Evolutionary conservation across 345 rosid species (phyloP).

Genomic region (Balakata baccata): DNA sequence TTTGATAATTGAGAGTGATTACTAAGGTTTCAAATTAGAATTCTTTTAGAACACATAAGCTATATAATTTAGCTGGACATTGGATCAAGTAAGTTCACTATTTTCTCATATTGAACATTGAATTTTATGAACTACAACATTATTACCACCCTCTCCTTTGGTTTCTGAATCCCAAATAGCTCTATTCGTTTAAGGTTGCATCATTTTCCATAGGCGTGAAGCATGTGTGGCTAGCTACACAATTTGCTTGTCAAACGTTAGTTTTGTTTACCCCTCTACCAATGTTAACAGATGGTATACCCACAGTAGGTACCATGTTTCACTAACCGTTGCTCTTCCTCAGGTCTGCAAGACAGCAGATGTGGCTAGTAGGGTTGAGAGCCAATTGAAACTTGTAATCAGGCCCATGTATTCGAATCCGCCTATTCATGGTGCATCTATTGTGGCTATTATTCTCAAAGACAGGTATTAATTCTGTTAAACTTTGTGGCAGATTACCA

Average conservation of each 20-base stretch:
- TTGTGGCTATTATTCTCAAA: conserved; percentile 40
- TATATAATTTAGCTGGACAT: neutral
- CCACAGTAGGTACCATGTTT: no score
- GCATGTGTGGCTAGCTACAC: neutral
- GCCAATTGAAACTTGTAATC: conserved; percentile 57
- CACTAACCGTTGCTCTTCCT: neutral
- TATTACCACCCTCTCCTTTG: neutral
- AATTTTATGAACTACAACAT: neutral
- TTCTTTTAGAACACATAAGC: neutral
- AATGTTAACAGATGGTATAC: neutral
- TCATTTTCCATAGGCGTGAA: neutral
- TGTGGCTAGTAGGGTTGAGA: conserved; percentile 45
- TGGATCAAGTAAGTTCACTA: neutral
- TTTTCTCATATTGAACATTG: neutral
- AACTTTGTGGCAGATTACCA: neutral
- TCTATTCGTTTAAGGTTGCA: neutral
- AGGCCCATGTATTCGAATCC: conserved; percentile 59
- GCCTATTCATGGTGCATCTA: conserved; percentile 57
- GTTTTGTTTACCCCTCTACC: neutral
- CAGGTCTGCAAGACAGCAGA: conserved; percentile 50
- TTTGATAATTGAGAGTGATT: neutral
- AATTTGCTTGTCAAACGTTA: neutral
- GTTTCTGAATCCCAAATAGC: neutral
- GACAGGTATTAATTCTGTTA: conserved; percentile 14
- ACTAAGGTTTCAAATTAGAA: conserved; percentile 8